Percentiles rank a stretch among this genome's conserved stretches.
Evolutionary conservation across 163 green algal genomes (phyloP).

Genomic region (Smithsoniella earleae): DNA sequence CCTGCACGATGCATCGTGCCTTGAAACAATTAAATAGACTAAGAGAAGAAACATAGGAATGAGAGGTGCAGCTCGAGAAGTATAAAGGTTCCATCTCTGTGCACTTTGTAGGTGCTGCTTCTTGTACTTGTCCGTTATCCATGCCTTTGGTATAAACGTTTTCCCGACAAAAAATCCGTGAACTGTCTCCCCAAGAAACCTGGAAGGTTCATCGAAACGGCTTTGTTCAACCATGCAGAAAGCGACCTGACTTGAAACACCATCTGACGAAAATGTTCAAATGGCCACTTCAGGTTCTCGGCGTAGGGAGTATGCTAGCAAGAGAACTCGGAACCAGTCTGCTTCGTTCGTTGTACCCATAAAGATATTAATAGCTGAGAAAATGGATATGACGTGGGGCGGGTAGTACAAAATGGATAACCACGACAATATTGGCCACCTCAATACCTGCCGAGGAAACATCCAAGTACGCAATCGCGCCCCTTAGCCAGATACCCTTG

Average conservation of each 20-base stretch:
- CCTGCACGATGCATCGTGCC: neutral
- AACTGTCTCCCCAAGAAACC: conserved; percentile 4
- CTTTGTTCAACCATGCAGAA: conserved; percentile 15
- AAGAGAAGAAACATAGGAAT: conserved; percentile 23
- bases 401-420: too few relatives aligned
- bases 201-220: conserved; percentile 15
- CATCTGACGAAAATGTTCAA: too few relatives aligned
- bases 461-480: too few relatives aligned
- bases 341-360: too few relatives aligned
- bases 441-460: too few relatives aligned
- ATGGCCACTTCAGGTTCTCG: too few relatives aligned
- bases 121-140: conserved; percentile 10
- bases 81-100: conserved; percentile 25
- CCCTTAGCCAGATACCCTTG: too few relatives aligned
- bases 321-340: too few relatives aligned
- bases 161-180: conserved; percentile 17
- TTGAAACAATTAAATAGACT: neutral
- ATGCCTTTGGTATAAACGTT: conserved; percentile 23
- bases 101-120: neutral
- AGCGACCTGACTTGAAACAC: neutral
- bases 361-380: too few relatives aligned
- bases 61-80: neutral
- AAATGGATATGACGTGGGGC: too few relatives aligned
- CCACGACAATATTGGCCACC: too few relatives aligned
- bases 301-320: too few relatives aligned